Base-by-base conservation (phyloP, 495 filamentous ascomycete genomes). In the Penicillium canescens region DNA sequence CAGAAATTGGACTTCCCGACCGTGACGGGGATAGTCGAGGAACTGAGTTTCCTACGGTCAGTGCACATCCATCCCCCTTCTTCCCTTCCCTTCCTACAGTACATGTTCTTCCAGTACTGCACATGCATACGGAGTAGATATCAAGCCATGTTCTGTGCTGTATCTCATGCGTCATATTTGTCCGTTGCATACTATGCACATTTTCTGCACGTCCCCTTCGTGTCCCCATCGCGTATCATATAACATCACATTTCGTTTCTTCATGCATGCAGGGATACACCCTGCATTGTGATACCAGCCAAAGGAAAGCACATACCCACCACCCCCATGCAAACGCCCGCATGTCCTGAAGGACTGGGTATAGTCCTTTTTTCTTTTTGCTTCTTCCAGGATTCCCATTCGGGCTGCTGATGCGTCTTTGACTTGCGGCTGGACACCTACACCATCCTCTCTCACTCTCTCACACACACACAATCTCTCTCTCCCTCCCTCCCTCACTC, bases 21-120 rank as follows among this genome's bases (percentile, higher is more conserved):
- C 0, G 74, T 95, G 10, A 64, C 75, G 1, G 83, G 82, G 6
- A 82, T 96, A 0, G 82, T 92, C 24, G 86, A 91, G 36, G 86
- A 89, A 57, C 70, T 98, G 49, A 85, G 82, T 20, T 96, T 96
- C 69, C 77, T 96, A 36, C 82, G 87, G 87, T 89, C 57, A 55
- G 81, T 78, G 21, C 24, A 18, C 33, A 24, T 50, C 13, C 21
- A 6, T 26, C 23, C 52, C 37, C 42, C 21, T 26, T 18, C 43
- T 49, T 48, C 46, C 36, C 12, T 42, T 38, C 31, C 53, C 50
- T 37, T 36, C 33, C 43, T 24, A 6, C n/a, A n/a, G 8, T 9
- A 31, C 28, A 31, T 31, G 28, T 10, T 2, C 28, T 31, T 10
- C 8, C 28, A 7, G 28, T 9, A 31, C 7, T 10, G 28, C 2